Conservation (phyloP, 2,329 filamentous ascomycete genomes). For the Paracorniculantispora psalliotae region DNA sequence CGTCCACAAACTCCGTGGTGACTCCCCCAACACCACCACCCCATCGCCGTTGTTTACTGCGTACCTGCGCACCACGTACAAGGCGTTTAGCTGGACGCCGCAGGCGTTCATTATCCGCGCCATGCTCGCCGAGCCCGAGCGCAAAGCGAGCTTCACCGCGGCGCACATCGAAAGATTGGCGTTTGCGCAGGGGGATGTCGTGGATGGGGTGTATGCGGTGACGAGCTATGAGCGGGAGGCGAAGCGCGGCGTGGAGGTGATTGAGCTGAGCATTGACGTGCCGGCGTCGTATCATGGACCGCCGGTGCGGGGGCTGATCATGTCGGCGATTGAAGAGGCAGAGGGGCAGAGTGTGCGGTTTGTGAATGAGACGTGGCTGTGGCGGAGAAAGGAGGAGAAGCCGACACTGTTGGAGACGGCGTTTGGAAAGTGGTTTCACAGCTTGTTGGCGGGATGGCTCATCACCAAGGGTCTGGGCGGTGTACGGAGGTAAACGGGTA, state of each 20-base stretch:
- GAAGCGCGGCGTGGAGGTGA: conserved; percentile 16
- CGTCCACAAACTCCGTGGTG: background rate
- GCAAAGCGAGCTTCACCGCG: conserved; percentile 22
- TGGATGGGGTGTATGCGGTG: conserved; percentile 29
- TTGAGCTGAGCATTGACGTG: conserved; percentile 27
- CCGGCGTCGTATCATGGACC: conserved; percentile 18
- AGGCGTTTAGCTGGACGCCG: conserved; percentile 29
- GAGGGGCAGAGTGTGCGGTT: conserved; percentile 21
- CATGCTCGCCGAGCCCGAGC: conserved; percentile 18
- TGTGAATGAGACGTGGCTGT: conserved; percentile 37
- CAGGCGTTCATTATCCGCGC: conserved; percentile 26
- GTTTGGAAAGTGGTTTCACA: conserved; percentile 28
- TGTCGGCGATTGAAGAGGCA: conserved; percentile 10
- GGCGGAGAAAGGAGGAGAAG: conserved; percentile 25
- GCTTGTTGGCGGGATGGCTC: conserved; percentile 24
- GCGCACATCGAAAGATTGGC: conserved; percentile 19
- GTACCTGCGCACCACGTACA: conserved; percentile 26
- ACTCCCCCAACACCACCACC: background rate
- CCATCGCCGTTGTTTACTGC: conserved; percentile 20
- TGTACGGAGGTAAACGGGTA: background rate
- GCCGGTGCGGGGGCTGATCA: conserved; percentile 14
- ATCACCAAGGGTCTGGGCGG: conserved; percentile 21
- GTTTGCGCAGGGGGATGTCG: conserved; percentile 25
- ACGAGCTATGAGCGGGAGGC: conserved; percentile 17
- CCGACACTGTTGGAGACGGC: conserved; percentile 26